Percentiles rank a stretch among this genome's conserved stretches.
Conservation (phyloP, 2,329 filamentous ascomycete genomes). For the Dothideomycetes sp. region DNA sequence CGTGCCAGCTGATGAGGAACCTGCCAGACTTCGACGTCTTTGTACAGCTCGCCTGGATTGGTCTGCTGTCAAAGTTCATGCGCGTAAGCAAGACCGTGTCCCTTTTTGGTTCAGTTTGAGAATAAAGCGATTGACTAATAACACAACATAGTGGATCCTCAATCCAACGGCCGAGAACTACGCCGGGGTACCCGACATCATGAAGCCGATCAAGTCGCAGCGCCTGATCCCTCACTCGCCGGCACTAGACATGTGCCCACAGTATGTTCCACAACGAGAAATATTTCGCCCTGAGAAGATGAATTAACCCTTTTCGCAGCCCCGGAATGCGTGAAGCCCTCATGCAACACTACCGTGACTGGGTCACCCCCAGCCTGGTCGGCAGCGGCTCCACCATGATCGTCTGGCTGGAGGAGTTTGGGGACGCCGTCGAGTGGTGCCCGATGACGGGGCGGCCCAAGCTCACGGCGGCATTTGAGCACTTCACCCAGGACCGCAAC, state of each 20-base stretch:
- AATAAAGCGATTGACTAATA: too few species aligned
- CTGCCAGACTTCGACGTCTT: conserved; percentile 4
- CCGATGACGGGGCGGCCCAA: neutral
- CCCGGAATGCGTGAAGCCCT: conserved; percentile 4
- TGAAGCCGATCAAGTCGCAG: conserved; percentile 5
- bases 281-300: neutral
- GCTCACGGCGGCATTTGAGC: neutral
- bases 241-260: conserved; percentile 5
- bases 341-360: conserved; percentile 4
- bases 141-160: conserved; percentile 8
- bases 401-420: neutral
- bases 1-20: conserved; percentile 4
- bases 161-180: conserved; percentile 6
- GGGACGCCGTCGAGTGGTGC: neutral
- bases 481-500: neutral
- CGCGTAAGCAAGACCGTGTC: neutral
- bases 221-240: conserved; percentile 7
- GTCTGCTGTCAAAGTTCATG: conserved; percentile 1
- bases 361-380: neutral
- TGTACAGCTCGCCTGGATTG: conserved; percentile 4
- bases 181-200: conserved; percentile 5
- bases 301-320: neutral
- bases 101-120: neutral
- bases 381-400: neutral
- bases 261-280: neutral